Evolutionary conservation across 2,329 filamentous ascomycete genomes (phyloP).

Genomic region (Phoma herbarum): DNA sequence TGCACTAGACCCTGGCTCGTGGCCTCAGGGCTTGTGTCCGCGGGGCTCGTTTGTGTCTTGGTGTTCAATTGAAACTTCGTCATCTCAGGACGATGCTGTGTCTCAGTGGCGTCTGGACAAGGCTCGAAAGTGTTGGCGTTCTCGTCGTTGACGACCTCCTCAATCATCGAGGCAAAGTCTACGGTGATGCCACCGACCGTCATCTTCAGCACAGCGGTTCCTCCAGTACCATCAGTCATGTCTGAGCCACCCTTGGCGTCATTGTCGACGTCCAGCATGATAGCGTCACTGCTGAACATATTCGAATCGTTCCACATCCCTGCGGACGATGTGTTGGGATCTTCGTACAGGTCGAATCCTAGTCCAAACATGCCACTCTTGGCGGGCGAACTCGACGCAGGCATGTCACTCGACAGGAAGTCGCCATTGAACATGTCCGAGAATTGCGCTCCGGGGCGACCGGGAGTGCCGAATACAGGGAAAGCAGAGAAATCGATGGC

Average conservation of each 20-base stretch:
- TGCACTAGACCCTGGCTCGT: slow-evolving; percentile 23
- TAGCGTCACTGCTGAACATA: slow-evolving; percentile 46
- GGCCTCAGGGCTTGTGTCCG: slow-evolving; percentile 18
- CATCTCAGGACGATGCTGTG: neutral
- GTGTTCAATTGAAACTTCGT: neutral
- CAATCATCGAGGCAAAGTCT: slow-evolving; percentile 50
- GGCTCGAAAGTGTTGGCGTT: slow-evolving; percentile 6
- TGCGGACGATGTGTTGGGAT: slow-evolving; percentile 46
- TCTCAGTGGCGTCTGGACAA: neutral
- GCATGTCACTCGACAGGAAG: slow-evolving; percentile 50
- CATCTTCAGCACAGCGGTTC: slow-evolving; percentile 35
- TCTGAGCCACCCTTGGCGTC: slow-evolving; percentile 16
- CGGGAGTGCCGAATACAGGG: slow-evolving; percentile 43
- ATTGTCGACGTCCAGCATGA: slow-evolving; percentile 32
- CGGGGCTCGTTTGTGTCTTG: neutral
- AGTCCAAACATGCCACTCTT: slow-evolving; percentile 32
- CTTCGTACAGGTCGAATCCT: slow-evolving; percentile 50
- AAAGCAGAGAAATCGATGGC: slow-evolving; percentile 49
- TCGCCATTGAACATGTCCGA: slow-evolving; percentile 43
- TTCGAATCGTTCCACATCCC: slow-evolving; percentile 47
- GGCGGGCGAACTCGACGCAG: slow-evolving; percentile 48
- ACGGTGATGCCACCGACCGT: slow-evolving; percentile 41
- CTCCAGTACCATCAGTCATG: slow-evolving; percentile 5
- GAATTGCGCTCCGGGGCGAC: slow-evolving; percentile 36
- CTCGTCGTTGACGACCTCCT: slow-evolving; percentile 43